Base-by-base conservation (phyloP, 768 basidiomycete species). In the Tremella mesenterica region DNA sequence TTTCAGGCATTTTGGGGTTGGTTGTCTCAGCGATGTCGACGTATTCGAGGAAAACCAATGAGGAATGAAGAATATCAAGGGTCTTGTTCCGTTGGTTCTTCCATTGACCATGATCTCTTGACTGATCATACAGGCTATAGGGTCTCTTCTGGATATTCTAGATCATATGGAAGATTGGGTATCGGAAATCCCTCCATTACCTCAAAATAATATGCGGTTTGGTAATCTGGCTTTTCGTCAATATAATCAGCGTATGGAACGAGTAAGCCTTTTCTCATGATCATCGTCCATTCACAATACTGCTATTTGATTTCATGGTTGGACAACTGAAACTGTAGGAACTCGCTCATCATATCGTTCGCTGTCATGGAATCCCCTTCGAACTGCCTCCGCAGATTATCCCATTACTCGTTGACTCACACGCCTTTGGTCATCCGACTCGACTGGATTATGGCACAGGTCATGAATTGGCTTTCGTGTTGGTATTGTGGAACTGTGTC, bases 391-490 rank as follows among this genome's bases (percentile, higher is more conserved):
- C 83, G 1, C 81, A 84, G 51, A 69, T 96, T 48, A 80, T 81
- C 30, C 88, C 90, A 1, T 86, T 93, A 59, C 73, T 96, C 27
- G 63, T 85, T 50, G 77, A 81, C 2, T 85, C 90, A 1, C 50
- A 60, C 43, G 64, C 72, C 1, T 96, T 97, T 71, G 95, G 95
- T 7, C 90, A 86, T 3, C 85, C 88, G 64, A 79, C 80, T 12
- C 81, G 95, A 50, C 82, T 97, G 76, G 95, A 99, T 77, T 97
- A 96, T 68, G 93, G 95, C 1, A 90, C 88, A 3, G 95, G 95
- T 0, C 95, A 99, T 64, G 95, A 97, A 76, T 80, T 88, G 0
- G 84, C 86, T 0, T 96, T 95, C 67, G 81, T 80, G 6, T 75
- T 92, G 16, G 85, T 88, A 55, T 78, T 96, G 7, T 71, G 61